Evolutionary conservation across 2,329 filamentous ascomycete genomes (phyloP), one percentile per base, ranked within the genome.

Genomic region (Aspergillus flavus): DNA sequence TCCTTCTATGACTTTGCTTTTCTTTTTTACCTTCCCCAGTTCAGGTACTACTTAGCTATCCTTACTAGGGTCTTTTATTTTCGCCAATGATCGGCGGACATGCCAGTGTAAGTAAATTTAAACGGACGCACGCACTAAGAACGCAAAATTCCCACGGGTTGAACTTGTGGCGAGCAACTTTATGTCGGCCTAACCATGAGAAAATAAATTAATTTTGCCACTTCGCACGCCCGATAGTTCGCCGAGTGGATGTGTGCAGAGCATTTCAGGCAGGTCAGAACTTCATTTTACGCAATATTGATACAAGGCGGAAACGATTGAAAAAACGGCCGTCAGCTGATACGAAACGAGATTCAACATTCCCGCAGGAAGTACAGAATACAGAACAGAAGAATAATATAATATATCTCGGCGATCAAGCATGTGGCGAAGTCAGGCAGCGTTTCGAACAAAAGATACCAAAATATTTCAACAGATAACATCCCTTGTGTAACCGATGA

Each of bases 271-370:
- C 32, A n/a, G 19, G n/a, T 12, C 19, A 32, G 19, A 32, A 36
- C 19, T 54, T 54, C 21, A 23, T 34, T 52, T 55, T 55, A 55
- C 52, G 52, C 52, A 41, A 55, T 55, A 32, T 32, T 55, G 52
- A 55, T 39, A 23, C 32, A 55, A 23, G 11, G 32, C 16, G 52
- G 52, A 39, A 39, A 39, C 30, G 28, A 53, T 34, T 2, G 26
- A 53, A 53, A 16, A 19, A 34, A 3, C 6, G 14, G 11, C 4
- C 14, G 6, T 48, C 23, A 28, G 45, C 21, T 26, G 45, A 48
- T 26, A 16, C 21, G 12, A 10, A 28, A 48, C 6, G 12, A 48
- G n/a, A 48, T 48, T 28, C 26, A 53, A 41, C 39, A 41, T 9
- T 41, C 19, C 39, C 39, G 3, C n/a, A 7, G 39, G 9, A 16